These are phyloP conservation scores for Aureobasidium sp. DNA, from an alignment of 2,329 filamentous ascomycete genomes.

Conservation along the genomic window DNA sequence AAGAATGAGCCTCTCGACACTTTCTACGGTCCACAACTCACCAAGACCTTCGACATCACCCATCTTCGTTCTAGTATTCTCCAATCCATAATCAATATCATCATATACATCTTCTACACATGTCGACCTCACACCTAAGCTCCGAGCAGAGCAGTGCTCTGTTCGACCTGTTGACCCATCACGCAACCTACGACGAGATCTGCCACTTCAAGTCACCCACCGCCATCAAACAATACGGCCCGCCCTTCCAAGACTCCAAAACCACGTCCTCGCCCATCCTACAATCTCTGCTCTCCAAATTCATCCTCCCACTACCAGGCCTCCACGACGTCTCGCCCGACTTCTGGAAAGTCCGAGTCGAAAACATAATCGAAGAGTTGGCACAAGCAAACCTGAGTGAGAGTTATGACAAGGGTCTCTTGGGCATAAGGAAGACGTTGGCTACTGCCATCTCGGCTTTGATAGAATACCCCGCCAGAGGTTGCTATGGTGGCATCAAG, in stretches of 20 bases:
- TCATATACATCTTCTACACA: not conserved
- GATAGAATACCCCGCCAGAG: conserved; percentile 61
- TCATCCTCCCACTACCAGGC: conserved; percentile 59
- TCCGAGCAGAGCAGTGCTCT: conserved; percentile 42
- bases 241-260: conserved; percentile 51
- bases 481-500: conserved; percentile 54
- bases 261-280: conserved; percentile 53
- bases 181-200: conserved; percentile 56
- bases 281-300: conserved; percentile 57
- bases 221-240: conserved; percentile 60
- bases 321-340: conserved; percentile 52
- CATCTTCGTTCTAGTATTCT: not conserved
- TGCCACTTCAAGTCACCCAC: conserved; percentile 59
- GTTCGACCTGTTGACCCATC: conserved; percentile 47
- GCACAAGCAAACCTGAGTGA: conserved; percentile 65
- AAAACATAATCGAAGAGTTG: conserved; percentile 53
- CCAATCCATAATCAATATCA: not conserved
- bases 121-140: conserved; percentile 6
- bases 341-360: conserved; percentile 58
- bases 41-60: not conserved
- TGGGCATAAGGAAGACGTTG: conserved; percentile 67
- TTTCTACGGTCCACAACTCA: not conserved
- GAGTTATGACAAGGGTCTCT: conserved; percentile 69
- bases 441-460: conserved; percentile 63
- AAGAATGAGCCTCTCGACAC: not conserved